Evolutionary conservation across 768 basidiomycete genomes (phyloP), one percentile per base, ranked within the genome.

Genomic region (Lentinula lateritia): DNA sequence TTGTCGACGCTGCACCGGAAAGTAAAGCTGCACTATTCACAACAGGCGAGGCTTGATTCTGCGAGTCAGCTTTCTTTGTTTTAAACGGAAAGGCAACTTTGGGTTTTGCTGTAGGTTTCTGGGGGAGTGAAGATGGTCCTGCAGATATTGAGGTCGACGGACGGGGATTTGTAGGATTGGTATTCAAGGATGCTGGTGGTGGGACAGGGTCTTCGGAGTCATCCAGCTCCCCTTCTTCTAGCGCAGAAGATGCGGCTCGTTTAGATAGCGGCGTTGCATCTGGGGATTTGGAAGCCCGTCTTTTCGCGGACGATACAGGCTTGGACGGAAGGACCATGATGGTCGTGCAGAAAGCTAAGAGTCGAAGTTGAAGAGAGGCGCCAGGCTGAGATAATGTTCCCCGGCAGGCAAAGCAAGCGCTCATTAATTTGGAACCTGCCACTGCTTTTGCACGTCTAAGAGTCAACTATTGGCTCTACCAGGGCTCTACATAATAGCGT

Each of bases 211-310:
- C 39, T 56, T 56, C 55, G 12, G 38, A 43, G 70, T 92, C 90
- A 73, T 90, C 89, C 53, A 93, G 75, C 67, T 93, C 91, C 62
- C 91, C 91, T 70, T 93, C 91, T 72, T 93, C 91, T 54, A 90
- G 90, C 0, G 89, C 85, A 9, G 87, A 87, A 2, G 86, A 80
- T 8, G 78, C 76, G 18, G 70, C 75, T 48, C 88, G 79, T 68
- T 92, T 91, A 5, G 71, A 41, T 9, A 82, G 78, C 55, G 87
- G 78, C 42, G 74, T 72, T 61, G 77, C 73, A 1, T 75, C 74
- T 50, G 83, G 79, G 13, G 86, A 83, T 52, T 73, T 71, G 41
- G 85, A 85, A 34, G 86, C 85, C 58, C 74, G 75, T 62, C 90
- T 81, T 75, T 92, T 92, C 54, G 72, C 65, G 28, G 76, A 65